Base-by-base conservation (phyloP, 1,139 yeast genomes). In the Zygoascus hellenicus region DNA sequence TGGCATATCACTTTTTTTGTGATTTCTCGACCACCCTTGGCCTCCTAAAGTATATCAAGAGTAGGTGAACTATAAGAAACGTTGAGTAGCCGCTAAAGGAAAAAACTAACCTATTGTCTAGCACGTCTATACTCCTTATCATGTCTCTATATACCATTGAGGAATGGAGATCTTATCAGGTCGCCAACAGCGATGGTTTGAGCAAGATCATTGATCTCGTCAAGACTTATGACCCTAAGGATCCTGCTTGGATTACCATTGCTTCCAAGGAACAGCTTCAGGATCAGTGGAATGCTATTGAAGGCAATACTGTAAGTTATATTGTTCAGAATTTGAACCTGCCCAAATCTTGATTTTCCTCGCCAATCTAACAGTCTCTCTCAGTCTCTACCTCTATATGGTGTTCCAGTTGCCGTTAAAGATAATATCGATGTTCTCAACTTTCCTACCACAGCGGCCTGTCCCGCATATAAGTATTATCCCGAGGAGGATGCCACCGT, bases 391-490 rank as follows among this genome's bases (percentile, higher is more conserved):
- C 83, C 86, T 13, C 70, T 85, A 37, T 90, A 82, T 61, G 97
- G 97, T 62, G 97, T 92, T 1, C 98, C 98, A 0, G 76, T 88
- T 43, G 97, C 96, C 10, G 79, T 90, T 45, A 92, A 92, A 66
- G 98, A 92, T 67, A 92, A 92, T 64, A 92, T 92, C 51, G 97
- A 92, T 61, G 96, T 78, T 29, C 77, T 76, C 55, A 88, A 85
- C 2, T 78, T 87, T 56, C 73, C 77, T 33, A 92, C 98, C 9
- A 90, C 98, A 0, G 97, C 96, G 9, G 97, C 96, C 2, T 92
- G 97, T 64, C 96, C 97, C 0, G 75, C 92, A 1, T 90, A 74
- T 62, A 72, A 78, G 26, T 89, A 81, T 67, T 54, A 61, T 2
- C 90, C 97, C 1, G 63, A 67, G 37, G 70, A 71, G 48, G 97